Evolutionary conservation across 2,329 filamentous ascomycete genomes (phyloP), one percentile per base, ranked within the genome.

Genomic region (Pyricularia grisea): DNA sequence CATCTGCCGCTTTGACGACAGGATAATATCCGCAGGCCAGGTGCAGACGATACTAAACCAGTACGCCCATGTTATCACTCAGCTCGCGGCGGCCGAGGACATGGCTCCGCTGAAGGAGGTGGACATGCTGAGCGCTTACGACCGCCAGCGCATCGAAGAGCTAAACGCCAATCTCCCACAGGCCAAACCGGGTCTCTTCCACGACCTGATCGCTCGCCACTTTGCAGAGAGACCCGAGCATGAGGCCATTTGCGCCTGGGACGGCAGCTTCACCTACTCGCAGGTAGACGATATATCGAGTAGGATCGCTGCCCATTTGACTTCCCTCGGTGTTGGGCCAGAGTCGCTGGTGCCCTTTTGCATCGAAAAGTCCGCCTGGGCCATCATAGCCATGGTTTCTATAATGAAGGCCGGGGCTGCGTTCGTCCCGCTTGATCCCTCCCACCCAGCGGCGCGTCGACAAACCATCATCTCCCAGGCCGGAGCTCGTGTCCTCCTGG

Each of bases 161-260:
- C 23, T 58, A 10, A 58, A 58, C 55, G 20, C 23, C 55, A 25
- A 58, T 58, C 55, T 58, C 55, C 55, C 55, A 10, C 20, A 25
- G 55, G 55, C 55, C 3, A n/a, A 58, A 58, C 55, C 55, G 6
- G 55, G 55, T 58, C 55, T 58, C 20, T 58, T 67, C 20, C 14
- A 3, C 14, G 64, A 42, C 17, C n/a, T 66, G 64, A 25, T 66
- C 30, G 64, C 17, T 36, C 30, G 23, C n/a, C 30, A 36, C 28
- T 66, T 31, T n/a, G 10, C 12, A 20, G 28, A 69, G 55, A 74
- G 68, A 25, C 66, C 76, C 72, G 17, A 74, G 69, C 75, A 74
- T 68, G 60, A 72, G 70, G 83, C 83, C 30, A 78, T 85, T n/a
- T 74, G 81, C 69, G 83, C 83, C 0, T 85, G 82, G 82, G 83